Conservation (phyloP, 495 filamentous ascomycete genomes). For the Aspergillus bertholletiae region DNA sequence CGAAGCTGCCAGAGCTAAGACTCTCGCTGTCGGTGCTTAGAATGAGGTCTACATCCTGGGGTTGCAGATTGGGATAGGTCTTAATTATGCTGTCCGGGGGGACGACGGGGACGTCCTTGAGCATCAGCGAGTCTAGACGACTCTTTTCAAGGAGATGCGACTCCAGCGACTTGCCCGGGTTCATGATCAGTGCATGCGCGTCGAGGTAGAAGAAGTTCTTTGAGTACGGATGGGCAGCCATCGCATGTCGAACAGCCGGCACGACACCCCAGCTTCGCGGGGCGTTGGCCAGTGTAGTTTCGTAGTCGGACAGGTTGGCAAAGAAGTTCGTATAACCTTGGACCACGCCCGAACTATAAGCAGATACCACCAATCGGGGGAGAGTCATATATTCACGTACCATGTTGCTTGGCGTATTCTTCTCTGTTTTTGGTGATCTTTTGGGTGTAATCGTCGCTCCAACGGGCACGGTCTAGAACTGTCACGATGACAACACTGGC, state of each 20-base stretch:
- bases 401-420: constrained; percentile 84
- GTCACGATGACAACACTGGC: constrained; percentile 86
- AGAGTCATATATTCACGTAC: constrained; percentile 48
- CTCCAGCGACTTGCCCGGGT: constrained; percentile 65
- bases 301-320: constrained; percentile 69
- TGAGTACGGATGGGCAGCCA: constrained; percentile 70
- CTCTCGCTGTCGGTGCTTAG: constrained; percentile 82
- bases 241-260: constrained; percentile 85
- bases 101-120: constrained; percentile 80
- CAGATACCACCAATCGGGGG: neutral
- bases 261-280: constrained; percentile 75
- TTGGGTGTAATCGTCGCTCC: constrained; percentile 60
- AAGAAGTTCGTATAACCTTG: constrained; percentile 88
- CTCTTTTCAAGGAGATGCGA: constrained; percentile 64
- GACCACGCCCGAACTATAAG: too few species aligned
- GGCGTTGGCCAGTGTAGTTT: constrained; percentile 51
- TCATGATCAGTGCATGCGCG: constrained; percentile 84
- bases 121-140: constrained; percentile 74
- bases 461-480: constrained; percentile 61
- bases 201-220: constrained; percentile 85
- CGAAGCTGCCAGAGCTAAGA: constrained; percentile 69
- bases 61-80: constrained; percentile 78
- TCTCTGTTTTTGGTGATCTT: constrained; percentile 77
- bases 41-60: constrained; percentile 76
- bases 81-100: constrained; percentile 95